These are phyloP conservation scores for Yamadazyma buinensis DNA, from an alignment of 1,139 yeast species.

Conservation along the genomic window DNA sequence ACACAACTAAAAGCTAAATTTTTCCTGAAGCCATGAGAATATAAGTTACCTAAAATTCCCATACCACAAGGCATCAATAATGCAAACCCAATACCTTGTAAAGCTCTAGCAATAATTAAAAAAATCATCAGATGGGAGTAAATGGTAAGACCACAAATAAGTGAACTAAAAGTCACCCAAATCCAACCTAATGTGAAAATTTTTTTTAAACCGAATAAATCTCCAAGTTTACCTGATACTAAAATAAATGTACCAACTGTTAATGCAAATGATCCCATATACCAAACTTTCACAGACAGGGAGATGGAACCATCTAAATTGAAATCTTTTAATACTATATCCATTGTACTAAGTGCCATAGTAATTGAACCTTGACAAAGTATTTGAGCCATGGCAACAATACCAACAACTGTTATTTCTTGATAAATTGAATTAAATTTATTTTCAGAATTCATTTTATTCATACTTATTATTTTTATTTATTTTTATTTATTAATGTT, in stretches of 20 bases:
- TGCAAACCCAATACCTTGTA: slow-evolving; percentile 56
- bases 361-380: slow-evolving; percentile 37
- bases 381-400: slow-evolving; percentile 39
- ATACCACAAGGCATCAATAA: slow-evolving; percentile 25
- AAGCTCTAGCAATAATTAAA: slow-evolving; percentile 49
- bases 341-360: slow-evolving; percentile 40
- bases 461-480: too few species aligned
- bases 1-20: slow-evolving; percentile 48
- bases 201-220: slow-evolving; percentile 47
- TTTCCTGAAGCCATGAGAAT: slow-evolving; percentile 44
- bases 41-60: slow-evolving; percentile 35
- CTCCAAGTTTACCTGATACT: slow-evolving; percentile 51
- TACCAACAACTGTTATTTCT: slow-evolving; percentile 27
- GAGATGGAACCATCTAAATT: slow-evolving; percentile 10
- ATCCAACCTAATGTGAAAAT: slow-evolving; percentile 41
- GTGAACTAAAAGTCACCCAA: slow-evolving; percentile 41
- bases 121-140: slow-evolving; percentile 41
- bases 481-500: too few species aligned
- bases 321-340: slow-evolving; percentile 29
- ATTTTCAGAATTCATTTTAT: too few species aligned
- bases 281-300: slow-evolving; percentile 44
- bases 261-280: slow-evolving; percentile 54
- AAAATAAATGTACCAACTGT: slow-evolving; percentile 54
- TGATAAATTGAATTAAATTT: slow-evolving; percentile 18
- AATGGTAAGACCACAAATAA: slow-evolving; percentile 47